A percentile compares a stretch with the other conserved stretches of the same genome.
phyloP scores from a whole-genome alignment of 2,329 filamentous ascomycete species.

The Leptographium flavum region DNA sequence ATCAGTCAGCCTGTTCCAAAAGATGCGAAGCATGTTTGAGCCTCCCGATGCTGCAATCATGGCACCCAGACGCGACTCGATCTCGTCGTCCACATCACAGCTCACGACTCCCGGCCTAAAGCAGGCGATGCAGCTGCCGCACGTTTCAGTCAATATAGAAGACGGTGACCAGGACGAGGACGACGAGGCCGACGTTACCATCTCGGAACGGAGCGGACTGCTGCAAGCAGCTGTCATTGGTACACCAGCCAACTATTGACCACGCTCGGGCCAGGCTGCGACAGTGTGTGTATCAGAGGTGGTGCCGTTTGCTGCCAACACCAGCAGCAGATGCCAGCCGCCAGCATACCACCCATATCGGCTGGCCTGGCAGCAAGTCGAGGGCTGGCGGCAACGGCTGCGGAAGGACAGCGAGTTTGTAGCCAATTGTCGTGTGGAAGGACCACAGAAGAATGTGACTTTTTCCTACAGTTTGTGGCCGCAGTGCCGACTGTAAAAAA shows the following conservation, averaged over 20 bases:
- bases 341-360: constrained; percentile 12
- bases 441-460: constrained; percentile 13
- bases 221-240: constrained; percentile 10
- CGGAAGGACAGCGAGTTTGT: constrained; percentile 18
- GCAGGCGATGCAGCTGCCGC: not conserved
- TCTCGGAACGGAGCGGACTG: constrained; percentile 18
- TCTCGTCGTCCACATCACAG: not conserved
- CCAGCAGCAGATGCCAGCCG: not conserved
- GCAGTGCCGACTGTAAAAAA: no score
- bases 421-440: constrained; percentile 20
- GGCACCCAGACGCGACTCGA: not conserved
- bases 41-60: not conserved
- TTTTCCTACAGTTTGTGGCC: not conserved
- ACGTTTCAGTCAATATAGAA: no score
- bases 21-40: constrained; percentile 27
- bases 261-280: constrained; percentile 17
- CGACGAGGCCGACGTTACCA: constrained; percentile 7
- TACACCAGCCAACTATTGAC: constrained; percentile 17
- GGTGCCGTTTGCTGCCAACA: not conserved
- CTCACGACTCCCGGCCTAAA: constrained; percentile 2
- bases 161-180: not conserved
- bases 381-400: constrained; percentile 23
- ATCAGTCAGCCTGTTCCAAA: constrained; percentile 20
- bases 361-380: constrained; percentile 22
- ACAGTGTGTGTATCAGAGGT: not conserved